Conservation (phyloP, 805 yeast species). For the Danielozyma ontarioensis region DNA sequence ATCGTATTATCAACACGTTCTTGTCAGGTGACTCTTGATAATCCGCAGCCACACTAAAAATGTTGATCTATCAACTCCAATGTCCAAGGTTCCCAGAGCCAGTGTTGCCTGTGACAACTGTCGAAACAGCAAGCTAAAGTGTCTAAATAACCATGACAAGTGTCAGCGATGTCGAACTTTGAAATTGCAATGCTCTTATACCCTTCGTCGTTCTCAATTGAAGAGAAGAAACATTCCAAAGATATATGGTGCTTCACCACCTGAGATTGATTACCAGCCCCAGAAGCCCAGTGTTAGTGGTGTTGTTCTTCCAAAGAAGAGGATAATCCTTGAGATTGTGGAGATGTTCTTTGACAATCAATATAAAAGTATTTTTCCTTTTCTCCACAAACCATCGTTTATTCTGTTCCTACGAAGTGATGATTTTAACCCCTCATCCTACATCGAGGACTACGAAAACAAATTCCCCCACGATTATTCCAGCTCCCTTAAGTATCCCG, state of each 20-base stretch:
- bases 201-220: constrained; percentile 16
- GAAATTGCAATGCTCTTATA: constrained; percentile 14
- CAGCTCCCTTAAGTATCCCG: constrained; percentile 12
- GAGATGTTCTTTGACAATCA: constrained; percentile 21
- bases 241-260: constrained; percentile 1
- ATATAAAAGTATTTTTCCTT: constrained; percentile 20
- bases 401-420: constrained; percentile 12
- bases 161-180: constrained; percentile 15
- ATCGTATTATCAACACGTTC: too few species aligned
- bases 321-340: constrained; percentile 11
- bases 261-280: background rate
- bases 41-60: background rate
- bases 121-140: constrained; percentile 9
- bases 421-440: constrained; percentile 15
- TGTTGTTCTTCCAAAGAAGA: constrained; percentile 13
- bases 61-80: background rate
- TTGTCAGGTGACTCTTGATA: background rate
- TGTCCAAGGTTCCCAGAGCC: constrained; percentile 4
- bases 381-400: constrained; percentile 19
- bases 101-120: constrained; percentile 11
- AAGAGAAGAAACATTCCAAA: constrained; percentile 8
- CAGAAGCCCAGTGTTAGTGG: background rate
- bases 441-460: constrained; percentile 10
- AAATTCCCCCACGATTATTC: constrained; percentile 9
- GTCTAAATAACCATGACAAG: constrained; percentile 5